A percentile compares a stretch with the other conserved stretches of the same genome.
These are phyloP conservation scores for Coleophoma cylindrospora DNA, from an alignment of 2,329 filamentous ascomycete species.

Conservation along the genomic window DNA sequence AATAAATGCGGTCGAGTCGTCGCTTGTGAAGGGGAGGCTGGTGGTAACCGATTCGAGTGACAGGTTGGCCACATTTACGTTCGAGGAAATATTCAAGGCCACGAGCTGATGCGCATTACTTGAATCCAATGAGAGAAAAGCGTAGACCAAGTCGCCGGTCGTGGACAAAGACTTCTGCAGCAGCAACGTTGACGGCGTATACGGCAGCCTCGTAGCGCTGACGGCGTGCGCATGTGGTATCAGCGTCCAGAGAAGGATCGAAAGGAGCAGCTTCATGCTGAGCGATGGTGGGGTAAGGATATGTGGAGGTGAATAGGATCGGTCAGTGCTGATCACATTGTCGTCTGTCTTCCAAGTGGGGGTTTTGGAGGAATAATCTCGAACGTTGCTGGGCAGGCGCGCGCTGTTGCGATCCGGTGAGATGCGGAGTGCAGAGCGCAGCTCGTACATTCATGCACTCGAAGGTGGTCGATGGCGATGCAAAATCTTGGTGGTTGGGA, in stretches of 20 bases:
- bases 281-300: neutral
- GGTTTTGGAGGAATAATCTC: neutral
- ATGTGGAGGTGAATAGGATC: slow-evolving; percentile 7
- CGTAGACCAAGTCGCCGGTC: slow-evolving; percentile 55
- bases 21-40: slow-evolving; percentile 58
- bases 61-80: slow-evolving; percentile 41
- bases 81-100: slow-evolving; percentile 59
- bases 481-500: too few species aligned
- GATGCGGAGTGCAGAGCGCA: slow-evolving; percentile 9
- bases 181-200: slow-evolving; percentile 72
- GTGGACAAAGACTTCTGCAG: slow-evolving; percentile 43
- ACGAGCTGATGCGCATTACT: slow-evolving; percentile 42
- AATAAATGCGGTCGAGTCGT: slow-evolving; percentile 54
- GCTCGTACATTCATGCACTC: slow-evolving; percentile 6
- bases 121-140: slow-evolving; percentile 47
- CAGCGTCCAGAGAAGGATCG: slow-evolving; percentile 13
- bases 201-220: slow-evolving; percentile 53
- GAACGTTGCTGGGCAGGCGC: neutral
- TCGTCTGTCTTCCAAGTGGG: neutral
- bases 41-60: slow-evolving; percentile 45
- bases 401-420: neutral
- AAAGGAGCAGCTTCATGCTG: slow-evolving; percentile 17
- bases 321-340: slow-evolving; percentile 13
- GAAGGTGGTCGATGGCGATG: slow-evolving; percentile 1
- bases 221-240: slow-evolving; percentile 3